Conservation (phyloP, 2,329 filamentous ascomycete species). For the Talaromyces sp. region DNA sequence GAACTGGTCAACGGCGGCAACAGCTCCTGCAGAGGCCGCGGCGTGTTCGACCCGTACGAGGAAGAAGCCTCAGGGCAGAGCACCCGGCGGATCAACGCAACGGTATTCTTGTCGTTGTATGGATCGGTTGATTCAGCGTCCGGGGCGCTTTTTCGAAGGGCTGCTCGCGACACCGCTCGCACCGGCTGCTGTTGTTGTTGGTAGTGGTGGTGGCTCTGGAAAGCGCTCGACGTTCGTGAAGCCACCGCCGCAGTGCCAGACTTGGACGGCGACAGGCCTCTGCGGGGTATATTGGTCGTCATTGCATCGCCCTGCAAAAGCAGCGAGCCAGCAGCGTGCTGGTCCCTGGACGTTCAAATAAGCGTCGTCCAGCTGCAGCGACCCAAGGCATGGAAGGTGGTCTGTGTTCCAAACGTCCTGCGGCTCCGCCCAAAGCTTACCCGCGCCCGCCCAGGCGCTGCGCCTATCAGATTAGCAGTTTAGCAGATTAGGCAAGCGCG, state of each 20-base stretch:
- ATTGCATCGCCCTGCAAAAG: slow-evolving; percentile 28
- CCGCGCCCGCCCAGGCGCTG: background rate
- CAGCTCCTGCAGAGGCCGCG: slow-evolving; percentile 68
- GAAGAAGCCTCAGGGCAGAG: slow-evolving; percentile 63
- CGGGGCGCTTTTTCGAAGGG: slow-evolving; percentile 18
- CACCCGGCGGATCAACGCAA: slow-evolving; percentile 72
- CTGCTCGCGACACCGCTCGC: slow-evolving; percentile 19
- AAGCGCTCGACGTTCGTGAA: slow-evolving; percentile 23
- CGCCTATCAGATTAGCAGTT: background rate
- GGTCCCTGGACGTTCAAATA: background rate
- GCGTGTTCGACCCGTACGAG: slow-evolving; percentile 47
- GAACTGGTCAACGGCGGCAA: slow-evolving; percentile 89
- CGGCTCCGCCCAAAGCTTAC: background rate
- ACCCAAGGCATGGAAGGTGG: background rate
- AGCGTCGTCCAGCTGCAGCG: background rate
- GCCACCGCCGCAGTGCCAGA: slow-evolving; percentile 29
- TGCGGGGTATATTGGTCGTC: slow-evolving; percentile 27
- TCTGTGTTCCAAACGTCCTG: background rate
- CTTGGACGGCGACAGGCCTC: slow-evolving; percentile 37
- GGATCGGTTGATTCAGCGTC: slow-evolving; percentile 42
- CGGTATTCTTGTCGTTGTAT: slow-evolving; percentile 72
- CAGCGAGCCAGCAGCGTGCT: background rate
- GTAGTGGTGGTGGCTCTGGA: slow-evolving; percentile 21
- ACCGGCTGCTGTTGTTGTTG: slow-evolving; percentile 15
- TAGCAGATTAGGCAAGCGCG: background rate